Conservation (phyloP, 441 rosid genomes). For the Biscutella laevigata region DNA sequence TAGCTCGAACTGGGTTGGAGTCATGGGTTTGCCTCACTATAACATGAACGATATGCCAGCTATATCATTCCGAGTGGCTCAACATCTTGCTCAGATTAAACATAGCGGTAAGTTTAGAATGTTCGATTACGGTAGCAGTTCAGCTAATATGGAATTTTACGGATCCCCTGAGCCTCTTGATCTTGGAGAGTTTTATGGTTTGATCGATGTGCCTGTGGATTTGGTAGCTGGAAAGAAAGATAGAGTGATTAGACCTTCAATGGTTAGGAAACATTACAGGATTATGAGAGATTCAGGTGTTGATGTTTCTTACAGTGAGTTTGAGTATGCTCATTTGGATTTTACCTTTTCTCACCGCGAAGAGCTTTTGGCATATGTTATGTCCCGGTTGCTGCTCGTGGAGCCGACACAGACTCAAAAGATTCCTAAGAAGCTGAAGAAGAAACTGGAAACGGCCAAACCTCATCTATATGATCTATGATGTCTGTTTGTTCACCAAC, state of each 20-base stretch:
- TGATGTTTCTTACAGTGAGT: slow-evolving; percentile 59
- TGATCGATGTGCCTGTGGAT: slow-evolving; percentile 74
- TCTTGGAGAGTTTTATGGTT: slow-evolving; percentile 58
- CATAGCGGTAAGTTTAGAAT: slow-evolving; percentile 52
- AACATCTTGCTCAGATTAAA: slow-evolving; percentile 86
- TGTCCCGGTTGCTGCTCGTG: slow-evolving; percentile 62
- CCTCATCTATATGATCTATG: neutral
- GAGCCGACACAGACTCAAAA: slow-evolving; percentile 28
- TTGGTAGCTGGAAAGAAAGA: slow-evolving; percentile 82
- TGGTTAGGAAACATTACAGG: slow-evolving; percentile 69
- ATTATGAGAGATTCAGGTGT: slow-evolving; percentile 62
- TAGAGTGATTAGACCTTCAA: slow-evolving; percentile 60
- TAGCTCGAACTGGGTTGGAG: slow-evolving; percentile 93
- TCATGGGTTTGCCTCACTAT: slow-evolving; percentile 79
- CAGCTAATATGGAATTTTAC: slow-evolving; percentile 57
- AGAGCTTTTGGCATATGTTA: slow-evolving; percentile 72
- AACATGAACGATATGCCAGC: slow-evolving; percentile 98
- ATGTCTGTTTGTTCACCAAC: too few relatives aligned
- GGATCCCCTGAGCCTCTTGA: slow-evolving; percentile 73
- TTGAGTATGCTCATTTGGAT: slow-evolving; percentile 87
- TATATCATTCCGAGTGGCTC: slow-evolving; percentile 56
- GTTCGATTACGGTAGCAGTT: slow-evolving; percentile 68
- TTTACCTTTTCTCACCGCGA: slow-evolving; percentile 84
- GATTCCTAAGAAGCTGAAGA: slow-evolving; percentile 33
- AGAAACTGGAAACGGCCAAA: slow-evolving; percentile 24